Conservation (phyloP, 176 grass and related monocot species). For the Tillandsia leiboldiana region DNA sequence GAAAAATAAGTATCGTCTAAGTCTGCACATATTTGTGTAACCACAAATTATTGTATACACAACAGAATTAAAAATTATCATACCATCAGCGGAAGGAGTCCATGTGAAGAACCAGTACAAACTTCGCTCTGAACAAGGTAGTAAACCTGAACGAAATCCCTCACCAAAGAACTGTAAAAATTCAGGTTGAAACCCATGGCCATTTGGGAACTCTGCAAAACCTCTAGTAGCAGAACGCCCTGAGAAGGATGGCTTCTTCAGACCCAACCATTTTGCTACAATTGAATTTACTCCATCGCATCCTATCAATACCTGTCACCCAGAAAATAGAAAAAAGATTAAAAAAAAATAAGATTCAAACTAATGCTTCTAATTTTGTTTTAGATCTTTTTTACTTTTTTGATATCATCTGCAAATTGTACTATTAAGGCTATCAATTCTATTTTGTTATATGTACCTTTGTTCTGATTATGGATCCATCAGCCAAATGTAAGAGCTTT, state of each 20-base stretch:
- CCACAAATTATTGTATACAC: not conserved
- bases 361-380: not conserved
- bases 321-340: not conserved
- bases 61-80: not conserved
- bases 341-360: not conserved
- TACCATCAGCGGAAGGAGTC: slow-evolving; percentile 24
- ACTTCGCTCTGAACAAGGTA: slow-evolving; percentile 37
- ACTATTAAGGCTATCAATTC: slow-evolving; percentile 5
- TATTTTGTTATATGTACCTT: slow-evolving; percentile 34
- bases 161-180: slow-evolving; percentile 34
- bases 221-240: slow-evolving; percentile 46
- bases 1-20: not conserved
- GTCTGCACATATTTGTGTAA: not conserved
- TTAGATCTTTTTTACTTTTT: not conserved
- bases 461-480: slow-evolving; percentile 44
- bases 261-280: slow-evolving; percentile 51
- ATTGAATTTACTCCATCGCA: slow-evolving; percentile 68
- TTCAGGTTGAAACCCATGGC: slow-evolving; percentile 37
- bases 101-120: slow-evolving; percentile 83
- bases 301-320: slow-evolving; percentile 43
- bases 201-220: slow-evolving; percentile 29
- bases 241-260: slow-evolving; percentile 27
- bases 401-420: not conserved
- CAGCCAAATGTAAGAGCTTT: slow-evolving; percentile 56
- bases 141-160: slow-evolving; percentile 31